phyloP scores from a whole-genome alignment of 2,329 filamentous ascomycete species.

The Fonsecaea pedrosoi region DNA sequence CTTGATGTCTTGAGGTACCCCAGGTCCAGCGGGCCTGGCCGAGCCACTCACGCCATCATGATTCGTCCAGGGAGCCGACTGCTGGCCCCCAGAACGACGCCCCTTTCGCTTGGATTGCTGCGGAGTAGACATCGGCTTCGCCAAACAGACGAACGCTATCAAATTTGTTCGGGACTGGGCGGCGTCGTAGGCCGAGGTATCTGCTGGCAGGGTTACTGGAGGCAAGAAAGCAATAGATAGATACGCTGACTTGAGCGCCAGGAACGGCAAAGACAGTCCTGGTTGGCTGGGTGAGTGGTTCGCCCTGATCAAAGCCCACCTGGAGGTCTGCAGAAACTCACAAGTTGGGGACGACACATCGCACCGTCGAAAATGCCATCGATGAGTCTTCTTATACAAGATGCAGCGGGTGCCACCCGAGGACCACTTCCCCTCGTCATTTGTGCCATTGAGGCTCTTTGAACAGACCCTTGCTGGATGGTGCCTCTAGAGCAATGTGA shows the following conservation, averaged over 20 bases:
- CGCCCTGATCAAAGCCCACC: background rate
- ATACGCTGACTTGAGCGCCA: background rate
- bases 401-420: background rate
- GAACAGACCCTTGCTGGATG: background rate
- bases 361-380: background rate
- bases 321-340: background rate
- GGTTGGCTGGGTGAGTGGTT: background rate
- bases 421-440: background rate
- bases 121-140: background rate
- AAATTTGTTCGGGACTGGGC: background rate
- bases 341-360: background rate
- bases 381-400: background rate
- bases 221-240: background rate
- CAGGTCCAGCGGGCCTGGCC: background rate
- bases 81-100: background rate
- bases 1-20: background rate
- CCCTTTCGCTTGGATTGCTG: background rate
- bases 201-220: background rate
- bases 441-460: slow-evolving; percentile 5
- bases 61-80: background rate
- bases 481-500: background rate
- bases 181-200: background rate
- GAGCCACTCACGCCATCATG: background rate
- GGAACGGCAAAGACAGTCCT: background rate
- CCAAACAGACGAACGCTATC: background rate